Conservation (phyloP, 495 filamentous ascomycete species). For the Stereocaulon alpinum region DNA sequence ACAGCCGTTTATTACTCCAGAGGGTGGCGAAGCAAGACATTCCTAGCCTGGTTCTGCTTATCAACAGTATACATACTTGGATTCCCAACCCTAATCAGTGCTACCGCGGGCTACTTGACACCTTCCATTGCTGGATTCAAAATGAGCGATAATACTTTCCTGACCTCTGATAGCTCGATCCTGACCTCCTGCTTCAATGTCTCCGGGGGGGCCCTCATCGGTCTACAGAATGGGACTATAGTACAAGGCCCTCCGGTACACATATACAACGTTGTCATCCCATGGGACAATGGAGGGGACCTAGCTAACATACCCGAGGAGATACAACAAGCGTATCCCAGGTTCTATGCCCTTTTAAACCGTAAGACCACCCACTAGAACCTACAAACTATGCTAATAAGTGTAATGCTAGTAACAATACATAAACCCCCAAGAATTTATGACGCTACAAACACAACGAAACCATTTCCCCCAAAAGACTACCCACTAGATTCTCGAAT, state of each 20-base stretch:
- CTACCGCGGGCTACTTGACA: slow-evolving; percentile 18
- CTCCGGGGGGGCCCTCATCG: slow-evolving; percentile 6
- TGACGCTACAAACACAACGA: too few species aligned
- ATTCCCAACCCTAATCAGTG: slow-evolving; percentile 24
- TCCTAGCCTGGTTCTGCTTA: slow-evolving; percentile 21
- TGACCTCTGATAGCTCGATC: slow-evolving; percentile 7
- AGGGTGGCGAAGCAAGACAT: slow-evolving; percentile 14
- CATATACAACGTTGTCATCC: background rate
- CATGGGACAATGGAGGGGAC: too few species aligned
- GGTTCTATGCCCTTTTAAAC: too few species aligned
- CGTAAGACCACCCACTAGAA: too few species aligned
- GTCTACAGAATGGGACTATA: slow-evolving; percentile 1
- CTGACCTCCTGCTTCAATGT: slow-evolving; percentile 11
- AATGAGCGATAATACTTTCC: slow-evolving; percentile 13
- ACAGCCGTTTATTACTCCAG: slow-evolving; percentile 4
- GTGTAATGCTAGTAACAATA: too few species aligned
- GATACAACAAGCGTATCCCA: too few species aligned
- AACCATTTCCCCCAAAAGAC: too few species aligned
- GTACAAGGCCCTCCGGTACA: slow-evolving; percentile 1
- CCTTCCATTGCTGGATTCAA: slow-evolving; percentile 7
- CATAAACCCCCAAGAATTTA: too few species aligned
- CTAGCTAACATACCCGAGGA: too few species aligned
- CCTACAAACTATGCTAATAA: too few species aligned
- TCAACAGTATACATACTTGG: slow-evolving; percentile 21
- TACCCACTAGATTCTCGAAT: background rate